Base-by-base conservation (phyloP, 1,284 basidiomycete species). In the Puccinia horiana region DNA sequence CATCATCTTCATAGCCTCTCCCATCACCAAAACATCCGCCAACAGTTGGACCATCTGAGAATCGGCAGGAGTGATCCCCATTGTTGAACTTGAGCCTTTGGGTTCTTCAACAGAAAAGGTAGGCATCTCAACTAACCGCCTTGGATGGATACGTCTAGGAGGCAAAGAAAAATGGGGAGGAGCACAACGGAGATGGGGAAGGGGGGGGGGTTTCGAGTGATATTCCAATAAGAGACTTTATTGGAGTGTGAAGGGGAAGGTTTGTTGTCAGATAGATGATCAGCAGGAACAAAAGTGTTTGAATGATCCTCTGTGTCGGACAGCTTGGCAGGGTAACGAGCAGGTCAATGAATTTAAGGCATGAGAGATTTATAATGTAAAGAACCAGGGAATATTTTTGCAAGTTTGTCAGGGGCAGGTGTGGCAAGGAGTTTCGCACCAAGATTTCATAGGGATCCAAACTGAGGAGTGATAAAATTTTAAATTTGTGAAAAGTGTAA, bases 361-460 rank as follows among this genome's bases (percentile, higher is more conserved):
- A 23, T 67, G 35, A 40, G 65, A 23, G 35, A 67, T 67, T 67
- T 67, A 67, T 67, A 67, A 67, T 67, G 65, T 67, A 67, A 67
- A 14, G 65, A 67, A 67, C 9, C 20, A 58, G 8, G 6, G 9
- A n/a, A 58, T 11, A n/a, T 52, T 12, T n/a, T 58, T n/a, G 9
- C 8, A 58, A 9, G 9, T 9, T 58, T 9, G 9, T 58, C 23
- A 58, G 23, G 23, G 9, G 23, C 20, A 32, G n/a, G 8, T 58
- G 29, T 5, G 29, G 14, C 20, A 16, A 4, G 35, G 40, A 58
- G 6, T 58, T 58, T 58, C 29, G 8, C 29, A 32, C n/a, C n/a
- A n/a, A n/a, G n/a, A n/a, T n/a, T n/a, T n/a, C n/a, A n/a, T n/a
- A n/a, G n/a, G n/a, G n/a, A n/a, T n/a, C n/a, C n/a, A n/a, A n/a